Conservation (phyloP, 768 basidiomycete genomes). For the Phanerodontia chrysosporium region DNA sequence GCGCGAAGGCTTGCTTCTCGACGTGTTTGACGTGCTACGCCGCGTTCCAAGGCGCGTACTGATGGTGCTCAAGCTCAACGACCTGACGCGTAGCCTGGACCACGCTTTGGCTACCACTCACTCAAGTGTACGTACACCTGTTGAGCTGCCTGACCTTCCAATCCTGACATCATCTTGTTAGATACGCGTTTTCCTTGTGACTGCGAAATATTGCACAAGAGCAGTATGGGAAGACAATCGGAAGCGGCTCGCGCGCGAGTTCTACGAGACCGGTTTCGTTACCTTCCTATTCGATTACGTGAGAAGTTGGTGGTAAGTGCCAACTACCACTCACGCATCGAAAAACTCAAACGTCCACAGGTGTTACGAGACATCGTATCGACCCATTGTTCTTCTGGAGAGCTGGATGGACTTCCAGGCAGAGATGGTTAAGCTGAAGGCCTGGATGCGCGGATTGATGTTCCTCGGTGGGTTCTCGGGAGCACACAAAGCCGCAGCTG, state of each 20-base stretch:
- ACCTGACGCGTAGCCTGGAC: constrained; percentile 80
- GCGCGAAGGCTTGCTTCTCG: constrained; percentile 76
- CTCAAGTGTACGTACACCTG: constrained; percentile 43
- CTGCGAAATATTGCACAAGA: constrained; percentile 80
- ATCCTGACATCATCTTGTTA: constrained; percentile 27
- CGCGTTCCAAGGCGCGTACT: constrained; percentile 79
- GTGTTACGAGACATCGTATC: constrained; percentile 54
- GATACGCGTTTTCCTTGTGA: constrained; percentile 86
- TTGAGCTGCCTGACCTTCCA: not conserved
- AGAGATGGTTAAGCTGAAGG: constrained; percentile 44
- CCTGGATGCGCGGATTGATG: constrained; percentile 65
- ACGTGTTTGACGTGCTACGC: constrained; percentile 84
- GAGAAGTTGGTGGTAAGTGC: constrained; percentile 64
- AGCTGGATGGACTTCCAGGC: constrained; percentile 61
- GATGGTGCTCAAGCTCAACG: constrained; percentile 85
- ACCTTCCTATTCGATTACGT: constrained; percentile 47
- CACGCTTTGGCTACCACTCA: constrained; percentile 84
- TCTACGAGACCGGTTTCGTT: constrained; percentile 48
- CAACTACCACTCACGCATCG: not conserved
- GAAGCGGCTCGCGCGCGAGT: constrained; percentile 28
- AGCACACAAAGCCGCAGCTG: constrained; percentile 69
- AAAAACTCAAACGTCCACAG: constrained; percentile 36
- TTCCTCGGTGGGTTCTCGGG: constrained; percentile 61
- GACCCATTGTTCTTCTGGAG: constrained; percentile 51
- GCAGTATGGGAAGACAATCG: constrained; percentile 76